Evolutionary conservation across 2,329 filamentous ascomycete species (phyloP).

Genomic region (Emergomyces orientalis): DNA sequence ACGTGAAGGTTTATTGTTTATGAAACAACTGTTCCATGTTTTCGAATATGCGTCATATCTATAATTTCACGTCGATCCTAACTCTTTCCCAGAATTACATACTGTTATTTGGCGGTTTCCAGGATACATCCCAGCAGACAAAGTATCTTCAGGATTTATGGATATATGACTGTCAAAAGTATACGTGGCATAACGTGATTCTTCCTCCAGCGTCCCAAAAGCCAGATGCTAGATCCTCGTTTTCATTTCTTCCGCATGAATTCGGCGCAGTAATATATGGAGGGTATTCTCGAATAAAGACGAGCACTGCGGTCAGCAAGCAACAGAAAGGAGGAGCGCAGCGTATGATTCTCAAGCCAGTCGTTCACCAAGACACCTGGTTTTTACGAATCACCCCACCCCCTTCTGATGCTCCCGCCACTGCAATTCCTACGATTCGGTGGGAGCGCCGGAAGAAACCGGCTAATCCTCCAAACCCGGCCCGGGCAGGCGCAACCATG

Average conservation of each 20-base stretch:
- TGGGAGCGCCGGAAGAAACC: constrained; percentile 95
- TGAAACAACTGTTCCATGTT: not conserved
- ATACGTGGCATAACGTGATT: constrained; percentile 69
- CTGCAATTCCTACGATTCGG: constrained; percentile 60
- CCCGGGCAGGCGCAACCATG: constrained; percentile 86
- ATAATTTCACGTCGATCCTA: not conserved
- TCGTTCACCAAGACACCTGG: constrained; percentile 93
- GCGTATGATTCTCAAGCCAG: constrained; percentile 68
- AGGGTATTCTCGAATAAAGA: constrained; percentile 86
- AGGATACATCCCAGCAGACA: constrained; percentile 90
- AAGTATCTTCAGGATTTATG: constrained; percentile 90
- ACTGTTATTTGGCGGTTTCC: constrained; percentile 89
- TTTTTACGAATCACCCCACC: constrained; percentile 74
- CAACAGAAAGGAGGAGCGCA: constrained; percentile 52
- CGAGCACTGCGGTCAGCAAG: constrained; percentile 47
- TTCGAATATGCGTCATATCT: not conserved
- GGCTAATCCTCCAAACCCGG: constrained; percentile 73
- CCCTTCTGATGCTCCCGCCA: constrained; percentile 54
- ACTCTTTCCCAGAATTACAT: constrained; percentile 61
- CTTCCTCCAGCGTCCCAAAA: constrained; percentile 72
- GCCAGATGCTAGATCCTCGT: constrained; percentile 83
- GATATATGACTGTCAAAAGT: constrained; percentile 88
- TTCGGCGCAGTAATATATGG: constrained; percentile 83
- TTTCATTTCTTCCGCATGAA: constrained; percentile 85
- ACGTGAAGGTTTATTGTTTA: not conserved